Percentiles rank a stretch among this genome's conserved stretches.
phyloP scores from a whole-genome alignment of 1,284 basidiomycete genomes.

The Malassezia nana region DNA sequence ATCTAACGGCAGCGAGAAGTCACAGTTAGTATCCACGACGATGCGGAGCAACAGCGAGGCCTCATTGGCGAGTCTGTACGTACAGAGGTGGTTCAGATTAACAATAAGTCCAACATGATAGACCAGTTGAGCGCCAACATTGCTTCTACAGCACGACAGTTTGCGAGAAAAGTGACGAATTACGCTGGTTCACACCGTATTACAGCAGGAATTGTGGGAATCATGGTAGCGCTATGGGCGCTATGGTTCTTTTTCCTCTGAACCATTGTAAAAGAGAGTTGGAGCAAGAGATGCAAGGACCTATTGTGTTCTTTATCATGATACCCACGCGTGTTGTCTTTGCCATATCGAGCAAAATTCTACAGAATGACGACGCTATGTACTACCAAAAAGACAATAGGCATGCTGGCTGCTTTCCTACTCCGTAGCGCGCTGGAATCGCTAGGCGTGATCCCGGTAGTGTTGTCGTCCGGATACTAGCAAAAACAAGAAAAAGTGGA shows the following conservation, averaged over 20 bases:
- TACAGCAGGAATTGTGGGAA: slow-evolving; percentile 30
- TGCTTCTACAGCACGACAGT: slow-evolving; percentile 26
- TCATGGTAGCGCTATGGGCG: slow-evolving; percentile 27
- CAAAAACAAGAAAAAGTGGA: slow-evolving; percentile 10
- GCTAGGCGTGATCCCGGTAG: too few relatives aligned
- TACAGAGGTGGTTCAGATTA: slow-evolving; percentile 8
- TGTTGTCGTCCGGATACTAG: too few relatives aligned
- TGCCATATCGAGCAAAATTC: too few relatives aligned
- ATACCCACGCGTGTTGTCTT: not conserved
- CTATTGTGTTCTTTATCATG: not conserved
- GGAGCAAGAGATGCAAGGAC: not conserved
- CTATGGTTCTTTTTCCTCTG: slow-evolving; percentile 30
- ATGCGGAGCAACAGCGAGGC: slow-evolving; percentile 32
- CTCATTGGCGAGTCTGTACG: slow-evolving; percentile 13
- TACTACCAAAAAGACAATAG: too few relatives aligned
- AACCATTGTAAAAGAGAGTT: not conserved
- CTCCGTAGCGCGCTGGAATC: too few relatives aligned
- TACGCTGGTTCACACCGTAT: slow-evolving; percentile 28
- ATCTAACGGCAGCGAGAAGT: slow-evolving; percentile 24
- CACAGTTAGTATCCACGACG: slow-evolving; percentile 39
- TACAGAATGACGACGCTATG: too few relatives aligned
- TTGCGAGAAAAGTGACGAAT: slow-evolving; percentile 22
- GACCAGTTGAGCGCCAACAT: slow-evolving; percentile 31
- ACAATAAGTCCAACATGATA: slow-evolving; percentile 19
- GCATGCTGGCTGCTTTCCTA: too few relatives aligned